Evolutionary conservation across 208 protist genomes (phyloP), one percentile per base, ranked within the genome.

Genomic region (Strigomonas galati): DNA sequence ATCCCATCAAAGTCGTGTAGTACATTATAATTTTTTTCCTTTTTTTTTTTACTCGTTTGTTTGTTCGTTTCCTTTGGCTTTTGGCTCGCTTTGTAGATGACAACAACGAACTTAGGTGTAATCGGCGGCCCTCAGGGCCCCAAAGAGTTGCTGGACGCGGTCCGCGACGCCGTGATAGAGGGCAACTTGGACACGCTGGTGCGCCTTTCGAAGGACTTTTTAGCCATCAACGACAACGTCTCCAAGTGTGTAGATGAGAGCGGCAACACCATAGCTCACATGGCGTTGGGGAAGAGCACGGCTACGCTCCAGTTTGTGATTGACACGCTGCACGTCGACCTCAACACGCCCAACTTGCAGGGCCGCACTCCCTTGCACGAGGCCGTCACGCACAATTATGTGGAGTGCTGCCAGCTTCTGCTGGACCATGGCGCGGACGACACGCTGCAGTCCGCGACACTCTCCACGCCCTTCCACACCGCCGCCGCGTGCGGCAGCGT

Each of bases 381-480:
- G 63, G 87, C 88, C 24, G 91, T 94, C 46, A 85, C 81, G 56
- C 79, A 84, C 61, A 92, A 94, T 62, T 90, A 87, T 67, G 78
- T 89, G 12, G 87, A 85, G 58, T 88, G 85, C 62, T 93, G 84
- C 77, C 73, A 91, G 54, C 60, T 87, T 19, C 85, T 97, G n/a
- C 80, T 97, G 40, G 72, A 81, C 27, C 71, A 87, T 71, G 87
- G 81, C 17, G 91, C 87, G 9, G 87, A 97, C 61, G 88, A 91
- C 73, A 78, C 82, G 19, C 74, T 93, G 15, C 83, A 93, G 78
- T 84, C 87, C 21, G 62, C 82, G 56, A 94, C 88, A 12, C 78
- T 93, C 68, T 96, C 88, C 26, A 97, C 91, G 3, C 87, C 91
- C 19, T 94, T 97, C 70, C 89, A 94, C 72, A 94, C 88, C 19